Evolutionary conservation across 345 rosid species (phyloP).

Genomic region (Populus davidiana): DNA sequence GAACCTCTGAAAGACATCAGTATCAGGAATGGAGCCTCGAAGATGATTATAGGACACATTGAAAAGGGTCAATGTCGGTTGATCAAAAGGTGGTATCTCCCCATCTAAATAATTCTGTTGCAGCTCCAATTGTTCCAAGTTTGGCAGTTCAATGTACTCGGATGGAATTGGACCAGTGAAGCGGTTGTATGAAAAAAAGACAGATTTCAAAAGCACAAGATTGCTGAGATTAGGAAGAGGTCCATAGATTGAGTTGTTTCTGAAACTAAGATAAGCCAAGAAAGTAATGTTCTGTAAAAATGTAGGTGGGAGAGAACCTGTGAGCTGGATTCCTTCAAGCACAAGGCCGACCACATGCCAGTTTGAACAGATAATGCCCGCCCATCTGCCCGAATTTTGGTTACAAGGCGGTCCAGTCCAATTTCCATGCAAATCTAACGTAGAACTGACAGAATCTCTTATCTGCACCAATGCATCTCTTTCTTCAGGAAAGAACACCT

Average conservation of each 20-base stretch:
- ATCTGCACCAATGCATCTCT: constrained; percentile 38
- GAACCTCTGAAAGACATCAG: constrained; percentile 31
- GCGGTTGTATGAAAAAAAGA: constrained; percentile 38
- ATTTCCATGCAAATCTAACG: constrained; percentile 23
- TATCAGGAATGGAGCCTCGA: constrained; percentile 44
- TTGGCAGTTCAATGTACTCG: constrained; percentile 28
- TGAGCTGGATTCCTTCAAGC: constrained; percentile 42
- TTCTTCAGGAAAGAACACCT: constrained; percentile 24
- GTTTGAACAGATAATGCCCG: constrained; percentile 41
- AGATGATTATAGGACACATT: constrained; percentile 50
- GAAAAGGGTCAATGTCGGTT: constrained; percentile 33
- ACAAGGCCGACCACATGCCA: constrained; percentile 43
- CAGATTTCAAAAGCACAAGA: constrained; percentile 27
- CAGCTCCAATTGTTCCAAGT: constrained; percentile 36
- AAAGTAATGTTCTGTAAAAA: constrained; percentile 37
- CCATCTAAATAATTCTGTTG: constrained; percentile 42
- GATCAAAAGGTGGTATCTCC: constrained; percentile 43
- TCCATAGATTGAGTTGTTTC: constrained; percentile 40
- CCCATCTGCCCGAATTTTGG: constrained; percentile 38
- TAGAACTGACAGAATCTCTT: constrained; percentile 34
- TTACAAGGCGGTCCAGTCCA: constrained; percentile 61
- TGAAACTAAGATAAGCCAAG: constrained; percentile 39
- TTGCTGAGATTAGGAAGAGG: constrained; percentile 39
- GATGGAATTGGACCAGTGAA: constrained; percentile 43
- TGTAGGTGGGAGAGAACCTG: constrained; percentile 42